Conservation (phyloP, 768 basidiomycete species). For the Serendipita vermifera region DNA sequence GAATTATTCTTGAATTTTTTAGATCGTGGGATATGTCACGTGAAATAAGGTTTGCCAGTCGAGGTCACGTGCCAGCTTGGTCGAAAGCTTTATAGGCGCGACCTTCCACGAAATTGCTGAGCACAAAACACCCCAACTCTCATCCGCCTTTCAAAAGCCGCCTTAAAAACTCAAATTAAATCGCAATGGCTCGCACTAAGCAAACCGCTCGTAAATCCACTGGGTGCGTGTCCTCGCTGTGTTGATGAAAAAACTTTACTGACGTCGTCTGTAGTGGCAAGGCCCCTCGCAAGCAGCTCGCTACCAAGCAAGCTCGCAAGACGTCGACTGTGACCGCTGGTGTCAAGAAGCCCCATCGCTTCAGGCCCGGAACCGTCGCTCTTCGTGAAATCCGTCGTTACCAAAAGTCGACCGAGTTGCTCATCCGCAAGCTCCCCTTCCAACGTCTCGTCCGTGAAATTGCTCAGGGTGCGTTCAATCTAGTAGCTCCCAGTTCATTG, state of each 20-base stretch:
- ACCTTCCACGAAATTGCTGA: too few relatives aligned
- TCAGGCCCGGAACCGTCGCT: constrained; percentile 67
- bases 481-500: background rate
- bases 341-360: constrained; percentile 74
- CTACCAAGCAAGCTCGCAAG: constrained; percentile 47
- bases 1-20: too few relatives aligned
- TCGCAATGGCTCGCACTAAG: constrained; percentile 6
- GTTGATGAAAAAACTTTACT: background rate
- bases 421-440: constrained; percentile 41
- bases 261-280: constrained; percentile 26
- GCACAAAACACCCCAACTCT: too few relatives aligned
- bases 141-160: too few relatives aligned
- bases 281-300: constrained; percentile 48
- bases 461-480: constrained; percentile 37
- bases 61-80: too few relatives aligned
- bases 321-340: constrained; percentile 43
- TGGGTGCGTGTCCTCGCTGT: background rate
- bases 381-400: constrained; percentile 53
- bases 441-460: constrained; percentile 40
- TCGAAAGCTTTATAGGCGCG: too few relatives aligned
- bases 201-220: constrained; percentile 9
- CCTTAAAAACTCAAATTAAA: background rate
- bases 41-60: too few relatives aligned
- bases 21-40: too few relatives aligned
- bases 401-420: constrained; percentile 38